These are phyloP conservation scores for Vicia sativa DNA, from an alignment of 306 rosid genomes.

Conservation along the genomic window DNA sequence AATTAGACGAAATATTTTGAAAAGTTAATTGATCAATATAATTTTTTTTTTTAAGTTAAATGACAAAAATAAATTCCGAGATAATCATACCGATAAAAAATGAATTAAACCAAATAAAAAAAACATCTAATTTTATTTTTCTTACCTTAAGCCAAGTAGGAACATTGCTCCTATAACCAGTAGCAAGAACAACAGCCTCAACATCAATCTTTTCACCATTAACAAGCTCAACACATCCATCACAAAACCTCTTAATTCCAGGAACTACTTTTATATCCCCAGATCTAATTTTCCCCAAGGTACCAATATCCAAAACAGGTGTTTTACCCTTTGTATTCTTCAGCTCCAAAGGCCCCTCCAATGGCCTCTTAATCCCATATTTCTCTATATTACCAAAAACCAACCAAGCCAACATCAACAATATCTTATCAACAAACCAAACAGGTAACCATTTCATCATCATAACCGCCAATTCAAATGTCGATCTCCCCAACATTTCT, in stretches of 20 bases:
- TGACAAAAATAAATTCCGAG: no score
- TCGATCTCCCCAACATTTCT: slow-evolving; percentile 76
- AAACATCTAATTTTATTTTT: slow-evolving; percentile 1
- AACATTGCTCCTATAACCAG: slow-evolving; percentile 94
- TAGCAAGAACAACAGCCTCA: slow-evolving; percentile 78
- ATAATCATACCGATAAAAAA: no score
- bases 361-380: slow-evolving; percentile 76
- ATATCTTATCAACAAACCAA: slow-evolving; percentile 75
- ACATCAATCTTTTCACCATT: slow-evolving; percentile 56
- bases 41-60: no score
- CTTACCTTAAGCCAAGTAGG: slow-evolving; percentile 98
- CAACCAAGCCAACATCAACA: slow-evolving; percentile 70
- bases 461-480: slow-evolving; percentile 69
- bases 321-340: slow-evolving; percentile 83
- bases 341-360: slow-evolving; percentile 69
- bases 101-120: no score
- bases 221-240: slow-evolving; percentile 54
- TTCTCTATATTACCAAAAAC: slow-evolving; percentile 65
- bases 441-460: slow-evolving; percentile 86
- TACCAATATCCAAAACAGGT: slow-evolving; percentile 91
- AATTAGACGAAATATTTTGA: no score
- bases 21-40: no score
- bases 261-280: slow-evolving; percentile 77
- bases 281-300: slow-evolving; percentile 76
- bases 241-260: slow-evolving; percentile 59